Evolutionary conservation across 2,329 filamentous ascomycete species (phyloP), one percentile per base, ranked within the genome.

Genomic region (Bisporella sp.): DNA sequence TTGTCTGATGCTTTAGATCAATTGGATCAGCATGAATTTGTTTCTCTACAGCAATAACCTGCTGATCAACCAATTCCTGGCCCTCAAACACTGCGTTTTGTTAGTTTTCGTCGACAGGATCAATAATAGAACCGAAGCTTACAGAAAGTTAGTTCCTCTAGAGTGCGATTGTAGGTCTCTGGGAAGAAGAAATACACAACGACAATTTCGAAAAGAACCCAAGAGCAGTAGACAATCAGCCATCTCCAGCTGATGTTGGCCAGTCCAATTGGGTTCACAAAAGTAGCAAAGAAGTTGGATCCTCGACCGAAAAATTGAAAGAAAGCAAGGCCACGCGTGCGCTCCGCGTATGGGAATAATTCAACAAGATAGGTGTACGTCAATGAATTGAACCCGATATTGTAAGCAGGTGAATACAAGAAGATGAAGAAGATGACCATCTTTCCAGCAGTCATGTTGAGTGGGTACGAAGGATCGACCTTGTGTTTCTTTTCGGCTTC

Each of bases 301-400:
- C 67, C 58, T 47, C 72, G 63, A 13, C 62, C 59, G 43, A 62
- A 66, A 46, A 65, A 58, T 51, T 68, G 63, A 47, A 64, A 62
- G 44, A 66, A 57, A 21, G 54, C 42, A 31, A 60, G 55, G 32
- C 57, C 58, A 11, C 58, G 50, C 21, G 57, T 53, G 5, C 58
- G 48, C 37, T 58, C 54, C 2, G 75, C 69, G 58, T 77, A 84
- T 1, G 79, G 79, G 68, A 79, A 81, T 0, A 82, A 64, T 54
- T 83, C 79, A 28, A 82, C 68, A 4, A 82, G 69, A 63, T 77
- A 81, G 11, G 77, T 83, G 64, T 83, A 83, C 1, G 79, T 82
- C 49, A 85, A 68, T 11, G 81, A 78, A 60, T 84, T 85, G 63
- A 83, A 82, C n/a, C 79, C 81, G 46, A 84, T 72, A 57, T 84